phyloP scores from a whole-genome alignment of 805 yeast genomes.

The Candida wancherniae region DNA sequence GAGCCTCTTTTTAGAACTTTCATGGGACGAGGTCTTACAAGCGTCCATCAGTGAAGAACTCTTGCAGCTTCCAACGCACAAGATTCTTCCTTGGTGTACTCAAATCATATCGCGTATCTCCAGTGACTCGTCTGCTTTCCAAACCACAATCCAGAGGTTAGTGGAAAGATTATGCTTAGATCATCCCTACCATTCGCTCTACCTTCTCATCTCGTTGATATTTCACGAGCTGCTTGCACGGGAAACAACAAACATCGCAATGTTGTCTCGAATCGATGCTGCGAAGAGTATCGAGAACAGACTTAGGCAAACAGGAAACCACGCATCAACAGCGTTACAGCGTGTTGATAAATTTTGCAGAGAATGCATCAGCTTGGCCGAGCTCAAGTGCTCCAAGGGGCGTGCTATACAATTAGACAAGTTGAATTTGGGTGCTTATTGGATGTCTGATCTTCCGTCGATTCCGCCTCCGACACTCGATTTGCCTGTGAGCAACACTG shows the following conservation, averaged over 20 bases:
- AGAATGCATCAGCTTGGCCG: slow-evolving; percentile 49
- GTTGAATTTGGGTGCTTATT: slow-evolving; percentile 39
- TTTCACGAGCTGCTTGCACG: slow-evolving; percentile 35
- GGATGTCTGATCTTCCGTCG: slow-evolving; percentile 45
- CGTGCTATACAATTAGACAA: slow-evolving; percentile 28
- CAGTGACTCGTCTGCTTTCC: slow-evolving; percentile 49
- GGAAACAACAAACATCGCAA: slow-evolving; percentile 25
- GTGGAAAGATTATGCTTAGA: slow-evolving; percentile 43
- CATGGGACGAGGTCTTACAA: slow-evolving; percentile 43
- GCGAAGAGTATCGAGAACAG: slow-evolving; percentile 46
- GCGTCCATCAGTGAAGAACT: slow-evolving; percentile 34
- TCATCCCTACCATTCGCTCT: slow-evolving; percentile 74
- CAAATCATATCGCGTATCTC: slow-evolving; percentile 73
- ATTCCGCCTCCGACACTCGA: slow-evolving; percentile 67
- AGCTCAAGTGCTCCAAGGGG: slow-evolving; percentile 35
- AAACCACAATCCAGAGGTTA: slow-evolving; percentile 44
- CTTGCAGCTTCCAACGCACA: slow-evolving; percentile 46
- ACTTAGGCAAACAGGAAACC: too few relatives aligned
- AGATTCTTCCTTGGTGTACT: slow-evolving; percentile 74
- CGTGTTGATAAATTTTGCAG: slow-evolving; percentile 51
- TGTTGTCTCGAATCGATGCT: slow-evolving; percentile 44
- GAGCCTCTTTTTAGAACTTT: slow-evolving; percentile 74
- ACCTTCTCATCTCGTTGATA: slow-evolving; percentile 55
- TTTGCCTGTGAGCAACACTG: slow-evolving; percentile 38
- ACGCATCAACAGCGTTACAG: slow-evolving; percentile 25